phyloP scores from a whole-genome alignment of 805 yeast species.

The Pichia scutulata region DNA sequence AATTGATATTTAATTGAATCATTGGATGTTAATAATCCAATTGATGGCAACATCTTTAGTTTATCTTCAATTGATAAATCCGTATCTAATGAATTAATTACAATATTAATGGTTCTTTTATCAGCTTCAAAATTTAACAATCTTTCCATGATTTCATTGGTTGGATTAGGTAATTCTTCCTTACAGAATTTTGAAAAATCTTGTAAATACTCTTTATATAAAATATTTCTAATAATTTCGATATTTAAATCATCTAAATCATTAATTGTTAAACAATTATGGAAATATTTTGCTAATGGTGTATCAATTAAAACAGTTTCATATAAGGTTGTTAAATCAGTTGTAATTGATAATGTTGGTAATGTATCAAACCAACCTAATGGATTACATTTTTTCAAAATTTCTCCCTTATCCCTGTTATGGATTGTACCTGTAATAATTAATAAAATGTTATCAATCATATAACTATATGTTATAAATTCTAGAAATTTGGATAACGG shows the following conservation, averaged over 20 bases:
- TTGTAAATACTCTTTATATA: constrained; percentile 89
- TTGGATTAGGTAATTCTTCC: constrained; percentile 60
- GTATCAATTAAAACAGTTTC: constrained; percentile 91
- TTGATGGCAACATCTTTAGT: constrained; percentile 62
- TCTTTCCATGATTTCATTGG: constrained; percentile 70
- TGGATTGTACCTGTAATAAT: constrained; percentile 97
- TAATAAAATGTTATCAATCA: constrained; percentile 95
- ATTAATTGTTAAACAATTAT: constrained; percentile 76
- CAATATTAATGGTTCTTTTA: constrained; percentile 85
- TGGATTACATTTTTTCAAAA: constrained; percentile 88
- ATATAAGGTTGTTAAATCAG: constrained; percentile 89
- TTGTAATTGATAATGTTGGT: constrained; percentile 90
- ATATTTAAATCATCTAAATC: constrained; percentile 93
- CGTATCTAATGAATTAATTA: constrained; percentile 81
- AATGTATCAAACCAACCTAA: constrained; percentile 98
- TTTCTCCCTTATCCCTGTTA: constrained; percentile 84
- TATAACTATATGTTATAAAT: constrained; percentile 89
- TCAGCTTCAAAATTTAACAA: constrained; percentile 89
- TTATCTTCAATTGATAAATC: constrained; percentile 73
- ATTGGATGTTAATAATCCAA: constrained; percentile 60
- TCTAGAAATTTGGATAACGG: constrained; percentile 80
- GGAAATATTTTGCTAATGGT: constrained; percentile 94
- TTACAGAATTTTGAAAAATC: constrained; percentile 67
- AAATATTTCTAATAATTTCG: constrained; percentile 85
- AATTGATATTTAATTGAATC: constrained; percentile 63